phyloP scores from a whole-genome alignment of 1,284 basidiomycete genomes.

The Rhodotorula mucilaginosa region DNA sequence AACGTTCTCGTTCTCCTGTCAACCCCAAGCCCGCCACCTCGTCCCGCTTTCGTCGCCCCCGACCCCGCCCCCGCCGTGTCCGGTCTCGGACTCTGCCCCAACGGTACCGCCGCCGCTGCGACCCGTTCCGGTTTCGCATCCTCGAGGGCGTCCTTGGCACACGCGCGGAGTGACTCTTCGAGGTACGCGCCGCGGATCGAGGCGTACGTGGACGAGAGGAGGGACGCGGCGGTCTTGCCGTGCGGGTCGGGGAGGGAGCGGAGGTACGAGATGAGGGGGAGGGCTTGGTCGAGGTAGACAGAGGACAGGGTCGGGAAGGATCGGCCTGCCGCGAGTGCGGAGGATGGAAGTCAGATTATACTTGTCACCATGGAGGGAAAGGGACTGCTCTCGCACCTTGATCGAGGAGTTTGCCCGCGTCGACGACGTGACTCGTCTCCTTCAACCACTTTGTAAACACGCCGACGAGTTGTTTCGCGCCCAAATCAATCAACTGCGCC shows the following conservation, averaged over 20 bases:
- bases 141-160: slow-evolving; percentile 29
- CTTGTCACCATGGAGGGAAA: too few species aligned
- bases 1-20: slow-evolving; percentile 16
- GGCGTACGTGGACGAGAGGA: slow-evolving; percentile 16
- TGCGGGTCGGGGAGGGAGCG: slow-evolving; percentile 31
- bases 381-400: too few species aligned
- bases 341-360: too few species aligned
- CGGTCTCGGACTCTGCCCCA: background rate
- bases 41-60: background rate
- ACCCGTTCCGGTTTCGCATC: slow-evolving; percentile 27
- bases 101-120: background rate
- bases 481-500: slow-evolving; percentile 29
- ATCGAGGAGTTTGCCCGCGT: slow-evolving; percentile 38
- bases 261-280: slow-evolving; percentile 37
- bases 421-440: slow-evolving; percentile 31
- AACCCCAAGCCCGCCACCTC: background rate
- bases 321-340: slow-evolving; percentile 22
- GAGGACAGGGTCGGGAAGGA: slow-evolving; percentile 36
- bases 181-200: slow-evolving; percentile 21
- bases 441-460: slow-evolving; percentile 36
- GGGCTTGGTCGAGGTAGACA: slow-evolving; percentile 34
- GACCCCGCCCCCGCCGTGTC: background rate
- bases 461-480: slow-evolving; percentile 29
- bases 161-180: slow-evolving; percentile 27
- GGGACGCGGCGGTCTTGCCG: slow-evolving; percentile 8